Conservation (phyloP, 164 flowering plant species). For the Vitis riparia region DNA sequence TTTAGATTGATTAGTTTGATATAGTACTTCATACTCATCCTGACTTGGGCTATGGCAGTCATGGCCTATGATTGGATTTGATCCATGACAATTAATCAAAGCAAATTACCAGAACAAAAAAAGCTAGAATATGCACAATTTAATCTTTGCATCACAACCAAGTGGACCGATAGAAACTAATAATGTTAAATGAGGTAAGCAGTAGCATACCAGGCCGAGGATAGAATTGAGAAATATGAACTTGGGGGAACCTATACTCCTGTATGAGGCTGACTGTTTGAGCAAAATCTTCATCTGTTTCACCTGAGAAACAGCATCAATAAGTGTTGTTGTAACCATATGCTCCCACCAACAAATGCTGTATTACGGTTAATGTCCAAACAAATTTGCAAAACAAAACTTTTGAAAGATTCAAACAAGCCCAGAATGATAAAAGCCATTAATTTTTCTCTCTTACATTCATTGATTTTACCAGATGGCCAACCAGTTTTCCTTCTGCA, state of each 20-base stretch:
- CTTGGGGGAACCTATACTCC: conserved; percentile 88
- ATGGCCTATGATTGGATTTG: too few relatives aligned
- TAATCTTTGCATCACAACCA: not conserved
- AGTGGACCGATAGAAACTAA: not conserved
- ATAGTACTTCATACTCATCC: too few relatives aligned
- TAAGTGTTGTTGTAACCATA: not conserved
- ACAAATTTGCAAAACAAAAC: not conserved
- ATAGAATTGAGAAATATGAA: conserved; percentile 97
- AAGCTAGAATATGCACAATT: not conserved
- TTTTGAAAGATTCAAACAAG: not conserved
- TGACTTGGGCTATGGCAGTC: too few relatives aligned
- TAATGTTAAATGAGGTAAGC: not conserved
- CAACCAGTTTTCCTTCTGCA: not conserved
- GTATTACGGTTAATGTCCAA: not conserved
- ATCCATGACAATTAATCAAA: too few relatives aligned
- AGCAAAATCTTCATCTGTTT: conserved; percentile 94
- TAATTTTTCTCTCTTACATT: too few relatives aligned
- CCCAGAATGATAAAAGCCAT: not conserved
- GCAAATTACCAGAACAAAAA: not conserved
- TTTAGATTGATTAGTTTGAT: too few relatives aligned
- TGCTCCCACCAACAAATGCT: not conserved
- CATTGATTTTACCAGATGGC: too few relatives aligned
- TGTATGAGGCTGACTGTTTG: conserved; percentile 69
- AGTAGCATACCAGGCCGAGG: conserved; percentile 83
- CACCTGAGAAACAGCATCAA: conserved; percentile 61